A percentile compares a stretch with the other conserved stretches of the same genome.
These are phyloP conservation scores for Linaria vulgaris DNA, from an alignment of 257 asterid genomes.

Conservation along the genomic window DNA sequence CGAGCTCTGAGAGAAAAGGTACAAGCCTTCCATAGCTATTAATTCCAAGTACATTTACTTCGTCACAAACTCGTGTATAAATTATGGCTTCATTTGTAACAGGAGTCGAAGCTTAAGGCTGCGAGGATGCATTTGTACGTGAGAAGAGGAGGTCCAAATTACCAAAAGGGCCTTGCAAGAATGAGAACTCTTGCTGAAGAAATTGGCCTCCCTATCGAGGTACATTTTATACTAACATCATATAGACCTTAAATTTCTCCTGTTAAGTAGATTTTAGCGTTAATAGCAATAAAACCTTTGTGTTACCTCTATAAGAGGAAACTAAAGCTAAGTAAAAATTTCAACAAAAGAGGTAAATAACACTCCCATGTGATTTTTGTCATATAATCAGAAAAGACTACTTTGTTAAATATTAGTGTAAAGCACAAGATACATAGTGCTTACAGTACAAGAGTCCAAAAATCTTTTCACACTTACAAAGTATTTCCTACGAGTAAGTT, in stretches of 20 bases:
- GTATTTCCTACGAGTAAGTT: no score
- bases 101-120: slow-evolving; percentile 96
- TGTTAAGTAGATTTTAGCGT: neutral
- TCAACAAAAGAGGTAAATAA: no score
- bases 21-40: neutral
- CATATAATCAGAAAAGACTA: no score
- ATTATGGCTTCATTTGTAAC: slow-evolving; percentile 11
- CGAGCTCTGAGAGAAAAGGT: slow-evolving; percentile 93
- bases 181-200: slow-evolving; percentile 90
- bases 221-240: slow-evolving; percentile 13
- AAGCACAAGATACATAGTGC: no score
- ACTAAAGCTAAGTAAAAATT: no score
- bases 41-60: neutral
- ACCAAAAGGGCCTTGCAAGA: slow-evolving; percentile 85
- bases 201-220: slow-evolving; percentile 94
- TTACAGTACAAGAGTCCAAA: no score
- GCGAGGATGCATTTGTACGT: slow-evolving; percentile 79
- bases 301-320: no score
- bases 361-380: no score
- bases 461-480: no score
- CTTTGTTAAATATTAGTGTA: no score
- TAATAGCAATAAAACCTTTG: no score
- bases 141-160: slow-evolving; percentile 95
- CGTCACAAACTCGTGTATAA: neutral
- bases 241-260: neutral